Evolutionary conservation across 202 grass and related monocot genomes (phyloP).

Genomic region (Eragrostis tef): DNA sequence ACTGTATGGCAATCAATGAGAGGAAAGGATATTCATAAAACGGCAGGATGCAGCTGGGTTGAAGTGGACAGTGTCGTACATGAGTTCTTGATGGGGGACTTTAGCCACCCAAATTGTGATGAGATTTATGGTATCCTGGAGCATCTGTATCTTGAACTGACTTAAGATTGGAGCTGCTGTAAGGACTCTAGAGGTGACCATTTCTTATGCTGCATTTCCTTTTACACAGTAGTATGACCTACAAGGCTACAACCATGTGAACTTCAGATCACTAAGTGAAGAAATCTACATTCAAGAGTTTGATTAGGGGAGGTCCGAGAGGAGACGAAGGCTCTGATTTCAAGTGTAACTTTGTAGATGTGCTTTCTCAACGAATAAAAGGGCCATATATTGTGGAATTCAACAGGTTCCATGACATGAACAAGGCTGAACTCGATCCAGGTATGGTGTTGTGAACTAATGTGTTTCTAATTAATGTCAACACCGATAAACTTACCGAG

Average conservation of each 20-base stretch:
- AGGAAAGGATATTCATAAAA: constrained; percentile 50
- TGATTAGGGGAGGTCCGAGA: background rate
- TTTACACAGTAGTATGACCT: background rate
- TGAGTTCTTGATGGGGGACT: constrained; percentile 52
- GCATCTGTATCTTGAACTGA: constrained; percentile 54
- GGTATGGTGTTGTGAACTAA: background rate
- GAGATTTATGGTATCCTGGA: constrained; percentile 51
- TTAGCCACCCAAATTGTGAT: constrained; percentile 47
- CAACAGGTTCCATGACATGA: background rate
- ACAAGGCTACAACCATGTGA: background rate
- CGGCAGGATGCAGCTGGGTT: constrained; percentile 65
- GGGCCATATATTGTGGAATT: background rate
- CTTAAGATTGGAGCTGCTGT: constrained; percentile 23
- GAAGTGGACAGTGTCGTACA: constrained; percentile 57
- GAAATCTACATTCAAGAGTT: background rate
- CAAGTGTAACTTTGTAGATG: background rate
- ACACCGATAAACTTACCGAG: background rate
- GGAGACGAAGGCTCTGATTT: background rate
- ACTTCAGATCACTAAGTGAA: background rate
- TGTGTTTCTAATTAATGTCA: background rate
- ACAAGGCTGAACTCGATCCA: background rate
- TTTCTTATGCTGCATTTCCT: constrained; percentile 19
- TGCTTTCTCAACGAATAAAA: constrained; percentile 6
- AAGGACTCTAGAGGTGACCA: background rate
- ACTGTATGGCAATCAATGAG: constrained; percentile 57